These are phyloP conservation scores for Plenodomus lindquistii DNA, from an alignment of 2,329 filamentous ascomycete genomes.

Conservation along the genomic window DNA sequence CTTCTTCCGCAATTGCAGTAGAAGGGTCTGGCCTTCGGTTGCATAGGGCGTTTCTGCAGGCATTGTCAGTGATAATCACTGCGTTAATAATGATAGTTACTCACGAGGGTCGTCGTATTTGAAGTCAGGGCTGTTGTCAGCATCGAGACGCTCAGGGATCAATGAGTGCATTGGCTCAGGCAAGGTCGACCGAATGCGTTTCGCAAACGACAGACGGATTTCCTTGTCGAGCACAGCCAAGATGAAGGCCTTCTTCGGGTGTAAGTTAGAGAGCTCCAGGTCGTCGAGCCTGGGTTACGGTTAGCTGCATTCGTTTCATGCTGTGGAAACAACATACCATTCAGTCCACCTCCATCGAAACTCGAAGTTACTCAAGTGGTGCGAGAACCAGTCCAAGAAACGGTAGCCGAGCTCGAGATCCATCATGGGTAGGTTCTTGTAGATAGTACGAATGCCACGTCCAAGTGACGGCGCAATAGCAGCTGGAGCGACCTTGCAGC, in stretches of 20 bases:
- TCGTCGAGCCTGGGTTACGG: slow-evolving; percentile 67
- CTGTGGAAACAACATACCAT: slow-evolving; percentile 61
- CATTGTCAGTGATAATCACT: slow-evolving; percentile 1
- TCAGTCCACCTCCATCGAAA: slow-evolving; percentile 99
- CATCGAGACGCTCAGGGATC: slow-evolving; percentile 85
- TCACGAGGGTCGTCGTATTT: slow-evolving; percentile 80
- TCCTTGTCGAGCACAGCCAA: slow-evolving; percentile 91
- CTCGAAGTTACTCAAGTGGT: slow-evolving; percentile 97
- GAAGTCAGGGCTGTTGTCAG: slow-evolving; percentile 91
- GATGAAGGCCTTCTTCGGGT: slow-evolving; percentile 94
- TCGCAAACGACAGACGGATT: slow-evolving; percentile 92
- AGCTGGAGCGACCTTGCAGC: slow-evolving; percentile 92
- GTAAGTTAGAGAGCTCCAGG: slow-evolving; percentile 72
- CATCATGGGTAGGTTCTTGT: slow-evolving; percentile 78
- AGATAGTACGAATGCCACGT: slow-evolving; percentile 88
- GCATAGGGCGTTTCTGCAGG: slow-evolving; percentile 74
- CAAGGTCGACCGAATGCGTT: slow-evolving; percentile 91
- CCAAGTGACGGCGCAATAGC: slow-evolving; percentile 95
- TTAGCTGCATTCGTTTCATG: slow-evolving; percentile 12
- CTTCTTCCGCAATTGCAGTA: slow-evolving; percentile 79
- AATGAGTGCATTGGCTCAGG: slow-evolving; percentile 80
- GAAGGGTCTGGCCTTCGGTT: slow-evolving; percentile 80
- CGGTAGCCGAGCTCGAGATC: slow-evolving; percentile 85
- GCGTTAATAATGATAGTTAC: slow-evolving; percentile 34
- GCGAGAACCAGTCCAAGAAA: slow-evolving; percentile 96